Evolutionary conservation across 495 filamentous ascomycete genomes (phyloP).

Genomic region (Penicillium maclennaniae): DNA sequence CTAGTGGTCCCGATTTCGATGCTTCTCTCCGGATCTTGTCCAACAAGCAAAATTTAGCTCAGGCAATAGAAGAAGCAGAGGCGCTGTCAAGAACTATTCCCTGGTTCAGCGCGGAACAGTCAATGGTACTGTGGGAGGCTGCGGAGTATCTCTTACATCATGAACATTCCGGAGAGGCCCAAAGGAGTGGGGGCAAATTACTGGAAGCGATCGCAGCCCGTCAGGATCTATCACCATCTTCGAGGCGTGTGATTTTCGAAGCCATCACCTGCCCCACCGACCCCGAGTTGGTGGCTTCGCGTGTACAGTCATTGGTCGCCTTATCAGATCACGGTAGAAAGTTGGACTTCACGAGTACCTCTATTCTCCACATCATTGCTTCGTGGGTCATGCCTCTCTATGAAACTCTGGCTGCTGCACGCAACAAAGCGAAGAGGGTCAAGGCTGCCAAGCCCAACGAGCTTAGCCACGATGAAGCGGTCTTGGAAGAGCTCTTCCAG

Average conservation of each 20-base stretch:
- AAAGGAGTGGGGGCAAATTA: constrained; percentile 33
- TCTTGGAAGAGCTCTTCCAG: constrained; percentile 64
- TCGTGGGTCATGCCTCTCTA: constrained; percentile 42
- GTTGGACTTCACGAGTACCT: constrained; percentile 40
- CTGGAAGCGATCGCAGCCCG: constrained; percentile 39
- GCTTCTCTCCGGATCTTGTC: constrained; percentile 31
- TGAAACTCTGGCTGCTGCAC: constrained; percentile 31
- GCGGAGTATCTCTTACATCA: constrained; percentile 39
- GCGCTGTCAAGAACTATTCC: constrained; percentile 29
- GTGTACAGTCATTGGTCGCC: constrained; percentile 39
- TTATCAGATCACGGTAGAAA: constrained; percentile 47
- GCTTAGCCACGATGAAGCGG: constrained; percentile 56
- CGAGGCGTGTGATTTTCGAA: constrained; percentile 35
- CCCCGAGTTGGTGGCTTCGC: constrained; percentile 38
- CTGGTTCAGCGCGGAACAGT: constrained; percentile 42
- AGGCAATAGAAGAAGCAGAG: constrained; percentile 44
- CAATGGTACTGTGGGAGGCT: constrained; percentile 40
- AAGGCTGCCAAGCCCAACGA: constrained; percentile 47
- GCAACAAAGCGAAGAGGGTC: constrained; percentile 47
- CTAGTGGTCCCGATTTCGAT: constrained; percentile 41
- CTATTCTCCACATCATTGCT: constrained; percentile 40
- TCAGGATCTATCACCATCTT: constrained; percentile 38
- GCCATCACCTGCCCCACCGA: constrained; percentile 35
- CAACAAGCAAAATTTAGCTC: constrained; percentile 33
- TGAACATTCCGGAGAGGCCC: constrained; percentile 35